phyloP scores from a whole-genome alignment of 371 early-diverging fungal species.

The Saksenaea oblongispora region DNA sequence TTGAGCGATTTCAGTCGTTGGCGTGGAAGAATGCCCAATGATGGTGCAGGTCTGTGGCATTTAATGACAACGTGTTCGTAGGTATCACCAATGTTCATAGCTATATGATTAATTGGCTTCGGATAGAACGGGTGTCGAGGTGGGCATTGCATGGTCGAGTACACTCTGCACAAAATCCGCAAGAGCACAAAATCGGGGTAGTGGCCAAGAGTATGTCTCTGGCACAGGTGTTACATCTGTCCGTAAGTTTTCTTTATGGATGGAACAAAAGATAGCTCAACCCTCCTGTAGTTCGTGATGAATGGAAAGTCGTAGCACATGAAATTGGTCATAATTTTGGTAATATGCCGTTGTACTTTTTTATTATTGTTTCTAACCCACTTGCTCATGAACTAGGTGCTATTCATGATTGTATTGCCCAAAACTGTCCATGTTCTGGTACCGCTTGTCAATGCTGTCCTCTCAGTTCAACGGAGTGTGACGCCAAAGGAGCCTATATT shows the following conservation, averaged over 20 bases:
- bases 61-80: constrained; percentile 88
- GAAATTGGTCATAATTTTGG: constrained; percentile 94
- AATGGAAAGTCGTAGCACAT: constrained; percentile 97
- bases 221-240: constrained; percentile 91
- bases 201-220: constrained; percentile 59
- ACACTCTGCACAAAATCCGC: constrained; percentile 68
- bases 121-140: constrained; percentile 74
- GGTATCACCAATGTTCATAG: constrained; percentile 5
- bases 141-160: constrained; percentile 93
- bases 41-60: constrained; percentile 94
- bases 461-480: constrained; percentile 61
- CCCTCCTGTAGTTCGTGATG: constrained; percentile 58
- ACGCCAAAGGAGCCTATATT: constrained; percentile 73
- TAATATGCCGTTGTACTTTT: constrained; percentile 6
- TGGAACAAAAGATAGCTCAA: not conserved
- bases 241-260: too few relatives aligned
- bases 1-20: constrained; percentile 89
- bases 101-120: not conserved
- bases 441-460: constrained; percentile 72
- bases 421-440: constrained; percentile 62
- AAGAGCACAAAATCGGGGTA: constrained; percentile 36
- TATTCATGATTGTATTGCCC: constrained; percentile 68
- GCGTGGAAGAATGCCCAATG: constrained; percentile 70
- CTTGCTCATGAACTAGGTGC: constrained; percentile 27
- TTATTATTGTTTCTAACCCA: not conserved